Base-by-base conservation (phyloP, 495 filamentous ascomycete species). In the Penicillium taxi region DNA sequence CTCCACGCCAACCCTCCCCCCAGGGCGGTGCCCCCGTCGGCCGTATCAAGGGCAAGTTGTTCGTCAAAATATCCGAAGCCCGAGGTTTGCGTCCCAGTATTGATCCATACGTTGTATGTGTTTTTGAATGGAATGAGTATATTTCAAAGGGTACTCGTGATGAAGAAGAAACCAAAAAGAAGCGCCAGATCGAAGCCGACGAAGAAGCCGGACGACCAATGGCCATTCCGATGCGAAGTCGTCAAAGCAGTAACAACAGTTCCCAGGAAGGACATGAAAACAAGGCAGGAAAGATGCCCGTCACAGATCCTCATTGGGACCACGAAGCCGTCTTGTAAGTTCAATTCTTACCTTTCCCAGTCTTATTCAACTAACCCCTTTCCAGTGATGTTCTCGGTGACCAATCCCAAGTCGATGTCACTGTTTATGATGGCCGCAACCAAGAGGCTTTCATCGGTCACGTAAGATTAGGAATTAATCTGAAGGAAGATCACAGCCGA, bases 81-180 rank as follows among this genome's bases (percentile, higher is more conserved):
- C 74, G 84, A 48, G 86, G 84, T 2, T 61, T 98, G 17, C 73
- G 81, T 34, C 84, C 80, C 8, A 86, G 87, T 53, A 73, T 76
- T 25, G 82, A 94, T 50, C 91, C 91, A 2, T 98, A 96, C 53
- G 87, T 94, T 14, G 88, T 98, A 9, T 94, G 87, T 26, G 89
- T 94, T 16, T 98, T 96, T 50, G 91, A 98, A 55, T 85, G 85
- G 59, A 91, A 89, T 50, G 93, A 98, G 55, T 82, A 89, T 47
- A 94, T 98, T 33, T 96, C 91, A 7, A 83, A 80, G 39, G 86
- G 86, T 9, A 85, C 87, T 26, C 77, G 75, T 38, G 64, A 67
- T 39, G 71, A 73, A 8, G 67, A 63, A 19, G 71, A 76, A 33
- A 72, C 78, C 23, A 66, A 52, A 61, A 73, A 52, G 44, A 44